These are phyloP conservation scores for Pseudogymnoascus sp. DNA, from an alignment of 2,329 filamentous ascomycete genomes.

Conservation along the genomic window DNA sequence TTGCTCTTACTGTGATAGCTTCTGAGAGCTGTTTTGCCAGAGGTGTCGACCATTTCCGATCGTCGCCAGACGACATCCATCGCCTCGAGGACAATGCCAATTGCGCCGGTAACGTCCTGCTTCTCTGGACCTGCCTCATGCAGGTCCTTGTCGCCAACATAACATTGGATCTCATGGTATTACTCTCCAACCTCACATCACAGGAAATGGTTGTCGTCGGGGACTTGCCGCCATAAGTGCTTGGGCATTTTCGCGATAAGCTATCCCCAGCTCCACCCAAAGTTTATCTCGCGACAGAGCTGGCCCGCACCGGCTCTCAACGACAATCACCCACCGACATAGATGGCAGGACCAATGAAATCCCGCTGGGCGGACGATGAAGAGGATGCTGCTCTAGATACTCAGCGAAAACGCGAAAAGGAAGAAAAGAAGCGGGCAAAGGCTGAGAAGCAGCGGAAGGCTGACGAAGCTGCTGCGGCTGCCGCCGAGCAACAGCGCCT, in stretches of 20 bases:
- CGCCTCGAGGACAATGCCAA: conserved; percentile 19
- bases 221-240: background rate
- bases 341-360: conserved; percentile 16
- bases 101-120: conserved; percentile 12
- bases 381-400: conserved; percentile 67
- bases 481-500: conserved; percentile 11
- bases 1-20: conserved; percentile 63
- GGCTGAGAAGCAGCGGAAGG: conserved; percentile 66
- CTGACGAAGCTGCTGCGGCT: conserved; percentile 39
- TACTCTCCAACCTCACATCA: background rate
- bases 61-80: conserved; percentile 21
- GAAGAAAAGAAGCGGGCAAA: conserved; percentile 82
- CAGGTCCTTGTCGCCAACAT: conserved; percentile 18
- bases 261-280: background rate
- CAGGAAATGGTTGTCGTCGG: background rate
- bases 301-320: background rate
- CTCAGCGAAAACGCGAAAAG: conserved; percentile 68
- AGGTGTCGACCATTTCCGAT: conserved; percentile 73
- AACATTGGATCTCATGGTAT: conserved; percentile 24
- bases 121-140: conserved; percentile 17
- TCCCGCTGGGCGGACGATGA: conserved; percentile 86
- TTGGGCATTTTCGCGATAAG: background rate
- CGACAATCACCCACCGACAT: background rate
- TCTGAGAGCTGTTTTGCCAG: conserved; percentile 78
- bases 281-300: conserved; percentile 1